phyloP scores from a whole-genome alignment of 2,329 filamentous ascomycete genomes.

The Bretziella fagacearum region DNA sequence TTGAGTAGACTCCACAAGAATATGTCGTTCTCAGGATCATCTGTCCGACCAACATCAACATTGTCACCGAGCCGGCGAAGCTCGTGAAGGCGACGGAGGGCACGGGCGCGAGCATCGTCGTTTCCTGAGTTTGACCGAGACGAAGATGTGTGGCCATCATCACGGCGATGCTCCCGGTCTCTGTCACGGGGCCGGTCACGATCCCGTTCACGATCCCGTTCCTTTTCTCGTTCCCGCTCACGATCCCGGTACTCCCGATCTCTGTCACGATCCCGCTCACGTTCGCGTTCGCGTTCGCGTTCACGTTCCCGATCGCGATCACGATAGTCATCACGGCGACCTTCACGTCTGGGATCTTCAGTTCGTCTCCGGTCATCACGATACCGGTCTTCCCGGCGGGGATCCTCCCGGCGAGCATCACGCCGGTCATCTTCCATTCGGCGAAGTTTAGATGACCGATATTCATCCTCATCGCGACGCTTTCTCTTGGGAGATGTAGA shows the following conservation, averaged over 20 bases:
- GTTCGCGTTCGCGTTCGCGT: conserved; percentile 17
- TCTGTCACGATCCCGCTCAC: conserved; percentile 16
- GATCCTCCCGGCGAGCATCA: conserved; percentile 17
- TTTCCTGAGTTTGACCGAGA: conserved; percentile 18
- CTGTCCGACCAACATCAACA: conserved; percentile 25
- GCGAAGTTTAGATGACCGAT: conserved; percentile 27
- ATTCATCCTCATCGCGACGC: conserved; percentile 15
- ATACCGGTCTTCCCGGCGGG: conserved; percentile 13
- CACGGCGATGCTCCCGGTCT: conserved; percentile 22
- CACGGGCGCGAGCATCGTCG: conserved; percentile 27
- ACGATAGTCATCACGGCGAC: conserved; percentile 22
- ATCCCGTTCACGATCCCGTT: conserved; percentile 17
- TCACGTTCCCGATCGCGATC: conserved; percentile 18
- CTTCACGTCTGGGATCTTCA: conserved; percentile 18
- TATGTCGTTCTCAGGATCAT: conserved; percentile 28
- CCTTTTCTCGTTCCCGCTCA: conserved; percentile 16
- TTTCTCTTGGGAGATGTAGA: conserved; percentile 15
- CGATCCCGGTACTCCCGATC: conserved; percentile 18
- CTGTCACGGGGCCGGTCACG: conserved; percentile 16
- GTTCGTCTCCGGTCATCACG: conserved; percentile 16
- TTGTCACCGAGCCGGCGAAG: conserved; percentile 32
- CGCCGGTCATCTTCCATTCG: conserved; percentile 26
- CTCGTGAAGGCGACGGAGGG: conserved; percentile 26
- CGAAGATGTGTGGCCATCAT: conserved; percentile 43
- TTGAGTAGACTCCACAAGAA: conserved; percentile 35